Percentiles rank a stretch among this genome's conserved stretches.
Evolutionary conservation across 1,139 yeast genomes (phyloP).

Genomic region (Debaryomyces udenii): DNA sequence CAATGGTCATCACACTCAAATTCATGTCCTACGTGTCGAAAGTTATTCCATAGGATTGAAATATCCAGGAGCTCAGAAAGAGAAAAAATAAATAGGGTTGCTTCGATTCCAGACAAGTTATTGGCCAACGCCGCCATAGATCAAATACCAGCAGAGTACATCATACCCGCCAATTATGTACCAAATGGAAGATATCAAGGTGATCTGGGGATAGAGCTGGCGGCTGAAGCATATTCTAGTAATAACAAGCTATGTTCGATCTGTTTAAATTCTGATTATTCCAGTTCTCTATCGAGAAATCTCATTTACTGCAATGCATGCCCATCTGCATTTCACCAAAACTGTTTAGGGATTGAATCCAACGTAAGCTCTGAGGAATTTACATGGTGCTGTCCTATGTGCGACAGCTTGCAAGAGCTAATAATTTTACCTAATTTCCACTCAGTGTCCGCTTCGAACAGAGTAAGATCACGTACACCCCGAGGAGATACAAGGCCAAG

Average conservation of each 20-base stretch:
- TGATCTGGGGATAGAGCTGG: slow-evolving; percentile 5
- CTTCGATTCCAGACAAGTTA: slow-evolving; percentile 35
- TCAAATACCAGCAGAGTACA: slow-evolving; percentile 42
- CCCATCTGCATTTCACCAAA: slow-evolving; percentile 37
- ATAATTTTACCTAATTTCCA: slow-evolving; percentile 12
- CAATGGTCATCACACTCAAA: slow-evolving; percentile 54
- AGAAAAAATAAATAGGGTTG: slow-evolving; percentile 12
- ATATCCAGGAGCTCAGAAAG: slow-evolving; percentile 18
- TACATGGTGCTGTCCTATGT: slow-evolving; percentile 48
- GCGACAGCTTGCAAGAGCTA: slow-evolving; percentile 42
- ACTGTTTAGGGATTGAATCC: slow-evolving; percentile 34
- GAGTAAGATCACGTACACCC: not conserved
- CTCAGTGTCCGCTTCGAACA: slow-evolving; percentile 1
- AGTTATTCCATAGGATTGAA: slow-evolving; percentile 33
- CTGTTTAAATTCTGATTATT: slow-evolving; percentile 41
- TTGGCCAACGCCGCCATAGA: slow-evolving; percentile 41
- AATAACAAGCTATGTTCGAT: slow-evolving; percentile 30
- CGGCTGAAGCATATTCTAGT: slow-evolving; percentile 6
- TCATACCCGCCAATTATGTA: slow-evolving; percentile 26
- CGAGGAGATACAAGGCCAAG: slow-evolving; percentile 5
- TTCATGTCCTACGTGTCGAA: slow-evolving; percentile 57
- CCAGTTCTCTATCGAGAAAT: slow-evolving; percentile 21
- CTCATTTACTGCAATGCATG: slow-evolving; percentile 39
- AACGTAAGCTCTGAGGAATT: slow-evolving; percentile 15
- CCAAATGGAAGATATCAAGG: slow-evolving; percentile 8